Percentiles rank a stretch among this genome's conserved stretches.
Conservation (phyloP, 179 eudicot species). For the Nepenthes alata region DNA sequence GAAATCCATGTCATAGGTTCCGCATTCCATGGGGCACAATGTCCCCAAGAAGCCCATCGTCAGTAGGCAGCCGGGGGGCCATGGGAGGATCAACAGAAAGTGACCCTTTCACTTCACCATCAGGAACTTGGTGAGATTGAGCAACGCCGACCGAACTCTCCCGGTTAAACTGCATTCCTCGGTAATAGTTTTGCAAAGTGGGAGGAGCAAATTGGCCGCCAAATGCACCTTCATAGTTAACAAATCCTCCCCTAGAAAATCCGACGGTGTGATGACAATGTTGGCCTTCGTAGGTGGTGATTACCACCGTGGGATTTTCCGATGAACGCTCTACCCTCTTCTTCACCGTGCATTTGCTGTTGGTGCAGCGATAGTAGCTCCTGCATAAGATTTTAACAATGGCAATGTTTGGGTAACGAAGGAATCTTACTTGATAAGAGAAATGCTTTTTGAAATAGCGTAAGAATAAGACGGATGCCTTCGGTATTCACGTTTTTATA, state of each 20-base stretch:
- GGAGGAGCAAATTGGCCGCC: constrained; percentile 27
- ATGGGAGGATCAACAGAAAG: too few relatives aligned
- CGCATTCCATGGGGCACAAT: constrained; percentile 68
- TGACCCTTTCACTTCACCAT: too few relatives aligned
- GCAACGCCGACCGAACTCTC: constrained; percentile 8
- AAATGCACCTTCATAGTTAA: constrained; percentile 31
- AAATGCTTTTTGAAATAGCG: too few relatives aligned
- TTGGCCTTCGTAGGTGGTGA: constrained; percentile 95
- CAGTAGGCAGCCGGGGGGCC: constrained; percentile 7
- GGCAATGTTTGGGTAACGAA: too few relatives aligned
- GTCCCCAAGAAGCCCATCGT: constrained; percentile 79
- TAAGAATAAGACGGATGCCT: too few relatives aligned
- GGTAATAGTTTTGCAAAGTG: constrained; percentile 21
- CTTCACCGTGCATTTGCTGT: constrained; percentile 82
- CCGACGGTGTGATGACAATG: constrained; percentile 79
- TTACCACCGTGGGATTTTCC: constrained; percentile 60
- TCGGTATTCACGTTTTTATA: too few relatives aligned
- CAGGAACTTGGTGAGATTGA: constrained; percentile 8
- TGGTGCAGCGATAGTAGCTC: constrained; percentile 91
- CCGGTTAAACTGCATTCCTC: constrained; percentile 25
- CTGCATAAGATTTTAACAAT: constrained; percentile 19
- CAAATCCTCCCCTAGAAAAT: constrained; percentile 48
- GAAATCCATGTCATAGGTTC: constrained; percentile 17
- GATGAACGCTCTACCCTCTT: constrained; percentile 81
- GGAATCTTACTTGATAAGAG: too few relatives aligned